These are phyloP conservation scores for Monilinia laxa DNA, from an alignment of 2,329 filamentous ascomycete genomes.

Conservation along the genomic window DNA sequence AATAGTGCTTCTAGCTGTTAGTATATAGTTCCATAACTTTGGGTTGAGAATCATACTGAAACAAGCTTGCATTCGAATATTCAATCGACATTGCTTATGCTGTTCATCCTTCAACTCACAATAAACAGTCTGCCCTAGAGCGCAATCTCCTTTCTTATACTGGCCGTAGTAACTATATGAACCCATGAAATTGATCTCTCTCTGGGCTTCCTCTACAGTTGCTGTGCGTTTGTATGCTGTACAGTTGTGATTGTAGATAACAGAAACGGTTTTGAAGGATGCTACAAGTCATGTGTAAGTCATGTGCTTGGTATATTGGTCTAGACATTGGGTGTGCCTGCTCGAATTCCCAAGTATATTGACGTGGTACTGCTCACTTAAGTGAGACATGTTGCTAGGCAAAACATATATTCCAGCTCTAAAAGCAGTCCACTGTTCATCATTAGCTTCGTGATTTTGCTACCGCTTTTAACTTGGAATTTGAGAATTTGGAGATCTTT, in stretches of 20 bases:
- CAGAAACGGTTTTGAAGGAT: slow-evolving; percentile 25
- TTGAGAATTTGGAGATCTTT: background rate
- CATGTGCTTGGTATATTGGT: background rate
- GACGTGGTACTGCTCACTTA: slow-evolving; percentile 9
- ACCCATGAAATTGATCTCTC: background rate
- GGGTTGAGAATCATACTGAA: slow-evolving; percentile 22
- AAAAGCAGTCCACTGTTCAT: slow-evolving; percentile 29
- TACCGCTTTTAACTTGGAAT: background rate
- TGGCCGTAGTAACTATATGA: background rate
- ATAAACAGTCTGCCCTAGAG: background rate
- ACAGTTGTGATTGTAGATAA: slow-evolving; percentile 26
- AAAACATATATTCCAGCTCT: slow-evolving; percentile 26
- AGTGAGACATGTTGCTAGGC: slow-evolving; percentile 12
- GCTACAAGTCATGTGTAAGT: slow-evolving; percentile 11
- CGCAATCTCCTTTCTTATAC: slow-evolving; percentile 21
- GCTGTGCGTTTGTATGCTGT: slow-evolving; percentile 12
- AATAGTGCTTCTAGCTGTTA: slow-evolving; percentile 19
- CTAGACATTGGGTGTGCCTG: background rate
- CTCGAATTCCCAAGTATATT: slow-evolving; percentile 21
- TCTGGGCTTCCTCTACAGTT: background rate
- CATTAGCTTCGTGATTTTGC: background rate
- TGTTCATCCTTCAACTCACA: slow-evolving; percentile 21
- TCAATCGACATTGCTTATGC: slow-evolving; percentile 27
- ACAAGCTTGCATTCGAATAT: slow-evolving; percentile 32
- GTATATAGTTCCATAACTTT: background rate